Conservation (phyloP, 2,329 filamentous ascomycete species). For the Botrytis sinoallii region DNA sequence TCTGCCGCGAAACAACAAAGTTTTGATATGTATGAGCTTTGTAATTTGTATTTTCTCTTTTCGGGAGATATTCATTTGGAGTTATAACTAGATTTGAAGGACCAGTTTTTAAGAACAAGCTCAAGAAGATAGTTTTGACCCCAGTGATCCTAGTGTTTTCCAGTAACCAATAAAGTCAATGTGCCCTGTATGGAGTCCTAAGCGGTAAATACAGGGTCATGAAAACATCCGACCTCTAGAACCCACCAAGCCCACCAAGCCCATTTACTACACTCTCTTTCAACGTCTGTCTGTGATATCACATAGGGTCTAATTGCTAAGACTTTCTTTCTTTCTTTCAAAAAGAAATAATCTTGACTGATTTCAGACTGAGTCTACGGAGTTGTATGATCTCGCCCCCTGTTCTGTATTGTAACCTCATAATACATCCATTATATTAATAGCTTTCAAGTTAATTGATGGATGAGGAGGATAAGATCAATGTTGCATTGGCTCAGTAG, state of each 20-base stretch:
- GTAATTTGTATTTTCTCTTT: not conserved
- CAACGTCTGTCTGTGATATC: conserved; percentile 3
- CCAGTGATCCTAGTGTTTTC: not conserved
- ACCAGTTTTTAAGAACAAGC: conserved; percentile 7
- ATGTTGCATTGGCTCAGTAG: conserved; percentile 8
- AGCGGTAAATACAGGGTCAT: not conserved
- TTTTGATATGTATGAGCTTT: not conserved
- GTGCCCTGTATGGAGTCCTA: not conserved
- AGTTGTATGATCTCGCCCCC: not conserved
- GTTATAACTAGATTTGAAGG: conserved; percentile 2
- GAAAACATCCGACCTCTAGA: not conserved
- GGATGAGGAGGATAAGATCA: not conserved
- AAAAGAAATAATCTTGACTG: not conserved
- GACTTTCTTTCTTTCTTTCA: not conserved
- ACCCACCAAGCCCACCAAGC: not conserved
- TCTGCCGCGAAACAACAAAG: conserved; percentile 1
- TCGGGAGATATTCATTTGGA: conserved; percentile 1
- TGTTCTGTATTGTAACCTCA: not conserved
- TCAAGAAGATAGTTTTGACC: not conserved
- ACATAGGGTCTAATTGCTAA: not conserved
- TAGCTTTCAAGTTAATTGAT: not conserved
- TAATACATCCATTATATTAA: not conserved
- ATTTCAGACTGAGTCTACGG: conserved; percentile 8
- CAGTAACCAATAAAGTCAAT: not conserved
- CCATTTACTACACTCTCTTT: not conserved